Evolutionary conservation across 169 alveolate species (phyloP).

Genomic region (Theileria annulata): DNA sequence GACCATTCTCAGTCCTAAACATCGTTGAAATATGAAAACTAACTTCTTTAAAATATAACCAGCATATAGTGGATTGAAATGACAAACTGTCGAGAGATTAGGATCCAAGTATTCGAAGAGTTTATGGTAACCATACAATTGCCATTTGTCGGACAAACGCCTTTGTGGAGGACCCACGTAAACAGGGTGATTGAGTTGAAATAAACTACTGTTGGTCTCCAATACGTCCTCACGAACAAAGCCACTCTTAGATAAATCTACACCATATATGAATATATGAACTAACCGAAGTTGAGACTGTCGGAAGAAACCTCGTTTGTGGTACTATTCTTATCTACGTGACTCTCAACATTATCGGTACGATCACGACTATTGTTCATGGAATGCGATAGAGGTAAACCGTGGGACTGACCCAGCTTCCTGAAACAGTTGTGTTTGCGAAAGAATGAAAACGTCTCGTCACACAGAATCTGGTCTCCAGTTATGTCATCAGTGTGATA

Average conservation of each 20-base stretch:
- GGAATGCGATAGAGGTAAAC: constrained; percentile 35
- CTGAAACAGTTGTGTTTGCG: constrained; percentile 83
- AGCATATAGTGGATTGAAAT: constrained; percentile 42
- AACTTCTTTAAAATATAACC: constrained; percentile 52
- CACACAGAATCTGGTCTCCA: constrained; percentile 77
- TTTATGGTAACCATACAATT: constrained; percentile 37
- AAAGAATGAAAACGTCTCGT: constrained; percentile 83
- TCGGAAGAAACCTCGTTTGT: not conserved
- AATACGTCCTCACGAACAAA: constrained; percentile 6
- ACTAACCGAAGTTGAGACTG: not conserved
- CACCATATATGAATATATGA: not conserved
- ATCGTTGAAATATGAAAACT: not conserved
- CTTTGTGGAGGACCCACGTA: constrained; percentile 67
- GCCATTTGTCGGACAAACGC: constrained; percentile 61
- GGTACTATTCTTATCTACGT: not conserved
- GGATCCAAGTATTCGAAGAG: constrained; percentile 33
- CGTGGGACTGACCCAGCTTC: constrained; percentile 48
- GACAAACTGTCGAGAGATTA: constrained; percentile 22
- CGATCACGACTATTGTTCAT: not conserved
- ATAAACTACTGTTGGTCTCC: constrained; percentile 22
- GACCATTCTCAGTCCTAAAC: constrained; percentile 43
- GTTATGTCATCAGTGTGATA: constrained; percentile 83
- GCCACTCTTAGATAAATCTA: constrained; percentile 13
- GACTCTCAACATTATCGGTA: not conserved
- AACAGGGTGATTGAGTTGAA: constrained; percentile 27